Evolutionary conservation across 1,284 basidiomycete species (phyloP), one percentile per base, ranked within the genome.

Genomic region (Golubevia sp.): DNA sequence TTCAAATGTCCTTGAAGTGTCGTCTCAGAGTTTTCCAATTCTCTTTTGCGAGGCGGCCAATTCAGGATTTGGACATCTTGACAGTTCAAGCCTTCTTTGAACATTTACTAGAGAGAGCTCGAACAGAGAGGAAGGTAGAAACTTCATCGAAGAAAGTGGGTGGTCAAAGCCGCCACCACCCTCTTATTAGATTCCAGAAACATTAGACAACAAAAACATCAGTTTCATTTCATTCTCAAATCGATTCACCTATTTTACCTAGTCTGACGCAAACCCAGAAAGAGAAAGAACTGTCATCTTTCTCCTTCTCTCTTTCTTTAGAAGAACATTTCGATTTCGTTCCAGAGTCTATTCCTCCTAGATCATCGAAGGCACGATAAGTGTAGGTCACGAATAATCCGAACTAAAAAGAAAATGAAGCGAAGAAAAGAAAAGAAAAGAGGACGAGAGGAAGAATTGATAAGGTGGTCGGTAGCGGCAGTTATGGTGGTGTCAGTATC

Each of bases 331-430:
- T 52, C 21, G 6, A 6, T 52, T 7, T 23, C 5, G 50, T 23
- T 6, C 21, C 13, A 5, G 50, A 23, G n/a, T 63, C 27, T 25
- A 48, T 50, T 18, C n/a, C 51, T 21, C 24, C 15, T 34, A n/a
- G n/a, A n/a, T n/a, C n/a, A n/a, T n/a, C n/a, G n/a, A 67, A 56
- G 2, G 62, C 57, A 2, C 49, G n/a, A 52, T 73, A 74, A 34
- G 62, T 63, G 48, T 73, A 76, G 1, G 66, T 70, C 44, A 77
- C 74, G 11, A 70, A 68, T 57, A 77, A 63, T 21, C 63, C 64
- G 27, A 71, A 54, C 59, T 73, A 59, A 7, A 4, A 71, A 25
- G 2, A 13, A 52, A 56, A 13, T 57, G 20, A 23, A 21, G 18
- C 15, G 50, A 62, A 61, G n/a, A 59, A 57, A 2, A 63, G 25